phyloP scores from a whole-genome alignment of 2,329 filamentous ascomycete genomes.

The Diaporthe amygdali region DNA sequence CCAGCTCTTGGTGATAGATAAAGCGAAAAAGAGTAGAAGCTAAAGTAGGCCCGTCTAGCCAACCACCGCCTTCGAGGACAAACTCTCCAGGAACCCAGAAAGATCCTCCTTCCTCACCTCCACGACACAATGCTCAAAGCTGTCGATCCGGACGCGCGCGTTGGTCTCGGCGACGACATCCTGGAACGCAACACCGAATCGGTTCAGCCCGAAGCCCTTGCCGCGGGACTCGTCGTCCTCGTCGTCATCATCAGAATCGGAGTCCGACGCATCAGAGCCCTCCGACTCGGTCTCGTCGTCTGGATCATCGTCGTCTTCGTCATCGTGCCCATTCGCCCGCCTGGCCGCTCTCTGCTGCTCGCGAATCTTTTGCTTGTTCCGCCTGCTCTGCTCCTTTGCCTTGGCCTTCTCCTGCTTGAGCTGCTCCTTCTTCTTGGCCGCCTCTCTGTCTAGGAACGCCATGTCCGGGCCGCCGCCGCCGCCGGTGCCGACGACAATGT shows the following conservation, averaged over 20 bases:
- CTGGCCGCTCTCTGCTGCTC: slow-evolving; percentile 67
- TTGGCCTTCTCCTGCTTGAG: slow-evolving; percentile 69
- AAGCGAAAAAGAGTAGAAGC: background rate
- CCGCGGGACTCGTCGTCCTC: slow-evolving; percentile 59
- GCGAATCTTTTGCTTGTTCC: slow-evolving; percentile 61
- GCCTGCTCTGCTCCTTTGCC: slow-evolving; percentile 62
- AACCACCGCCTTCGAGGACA: slow-evolving; percentile 90
- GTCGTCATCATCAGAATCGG: slow-evolving; percentile 46
- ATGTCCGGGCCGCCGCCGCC: slow-evolving; percentile 81
- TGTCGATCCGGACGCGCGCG: slow-evolving; percentile 88
- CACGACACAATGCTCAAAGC: slow-evolving; percentile 96
- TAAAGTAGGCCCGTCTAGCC: slow-evolving; percentile 47
- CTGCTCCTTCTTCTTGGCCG: slow-evolving; percentile 65
- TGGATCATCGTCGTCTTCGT: slow-evolving; percentile 52
- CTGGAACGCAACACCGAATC: slow-evolving; percentile 94
- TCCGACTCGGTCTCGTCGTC: slow-evolving; percentile 55
- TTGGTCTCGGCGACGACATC: slow-evolving; percentile 93
- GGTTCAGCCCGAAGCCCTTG: slow-evolving; percentile 78
- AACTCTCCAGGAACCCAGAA: slow-evolving; percentile 83
- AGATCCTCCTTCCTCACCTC: slow-evolving; percentile 98
- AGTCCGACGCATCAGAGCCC: slow-evolving; percentile 45
- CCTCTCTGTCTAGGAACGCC: slow-evolving; percentile 71
- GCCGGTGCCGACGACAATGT: slow-evolving; percentile 91
- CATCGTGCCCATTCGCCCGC: slow-evolving; percentile 48
- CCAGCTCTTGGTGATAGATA: background rate